Evolutionary conservation across 805 yeast species (phyloP).

Genomic region (Sugiyamaella valdiviana): DNA sequence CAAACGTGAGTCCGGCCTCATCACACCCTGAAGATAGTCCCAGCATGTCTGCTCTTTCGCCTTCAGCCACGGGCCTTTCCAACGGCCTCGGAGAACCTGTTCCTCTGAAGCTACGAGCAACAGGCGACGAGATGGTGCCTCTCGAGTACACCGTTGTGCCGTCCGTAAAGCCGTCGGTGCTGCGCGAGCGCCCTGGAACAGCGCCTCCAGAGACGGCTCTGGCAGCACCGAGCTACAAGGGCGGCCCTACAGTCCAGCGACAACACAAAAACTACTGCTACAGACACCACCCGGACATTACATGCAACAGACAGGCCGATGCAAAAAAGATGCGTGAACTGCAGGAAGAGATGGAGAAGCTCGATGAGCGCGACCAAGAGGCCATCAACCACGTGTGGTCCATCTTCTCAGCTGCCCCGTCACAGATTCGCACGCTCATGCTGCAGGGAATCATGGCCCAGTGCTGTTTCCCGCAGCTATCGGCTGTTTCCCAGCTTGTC

Average conservation of each 20-base stretch:
- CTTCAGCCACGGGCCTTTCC: not conserved
- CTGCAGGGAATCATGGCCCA: conserved; percentile 78
- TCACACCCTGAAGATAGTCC: not conserved
- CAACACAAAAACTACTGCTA: conserved; percentile 56
- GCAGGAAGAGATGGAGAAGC: conserved; percentile 41
- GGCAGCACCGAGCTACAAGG: not conserved
- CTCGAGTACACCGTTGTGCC: not conserved
- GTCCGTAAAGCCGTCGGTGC: not conserved
- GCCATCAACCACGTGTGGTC: conserved; percentile 82
- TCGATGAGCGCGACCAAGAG: conserved; percentile 64
- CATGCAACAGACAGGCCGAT: conserved; percentile 64
- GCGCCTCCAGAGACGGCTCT: not conserved
- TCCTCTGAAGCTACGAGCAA: not conserved
- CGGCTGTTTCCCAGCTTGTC: conserved; percentile 77
- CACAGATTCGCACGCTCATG: conserved; percentile 63
- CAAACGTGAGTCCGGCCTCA: not conserved
- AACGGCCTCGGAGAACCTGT: not conserved
- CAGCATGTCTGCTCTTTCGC: conserved; percentile 1
- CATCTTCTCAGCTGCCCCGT: conserved; percentile 67
- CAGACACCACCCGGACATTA: conserved; percentile 85
- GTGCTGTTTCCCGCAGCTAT: conserved; percentile 92
- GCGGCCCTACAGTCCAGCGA: conserved; percentile 1
- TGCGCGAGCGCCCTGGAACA: not conserved
- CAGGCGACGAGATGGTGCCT: not conserved
- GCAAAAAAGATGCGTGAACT: conserved; percentile 56